A percentile compares a stretch with the other conserved stretches of the same genome.
phyloP scores from a whole-genome alignment of 208 protist genomes.

The Leishmania tarentolae region DNA sequence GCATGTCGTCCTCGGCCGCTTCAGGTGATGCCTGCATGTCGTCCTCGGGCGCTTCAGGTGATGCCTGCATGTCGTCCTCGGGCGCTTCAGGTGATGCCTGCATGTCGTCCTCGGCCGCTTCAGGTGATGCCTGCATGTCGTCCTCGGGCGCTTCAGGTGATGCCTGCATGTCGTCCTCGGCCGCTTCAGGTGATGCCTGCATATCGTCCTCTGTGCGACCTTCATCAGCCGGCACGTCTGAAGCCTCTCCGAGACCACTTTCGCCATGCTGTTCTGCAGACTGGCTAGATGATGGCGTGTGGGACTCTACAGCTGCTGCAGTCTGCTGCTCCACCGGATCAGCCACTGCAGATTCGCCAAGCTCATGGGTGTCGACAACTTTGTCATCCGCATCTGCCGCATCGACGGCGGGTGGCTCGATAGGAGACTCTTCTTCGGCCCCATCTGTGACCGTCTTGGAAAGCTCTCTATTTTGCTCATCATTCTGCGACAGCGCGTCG shows the following conservation, averaged over 20 bases:
- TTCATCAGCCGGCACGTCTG: conserved; percentile 3
- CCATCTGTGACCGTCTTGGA: background rate
- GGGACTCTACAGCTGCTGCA: conserved; percentile 14
- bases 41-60: background rate
- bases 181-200: conserved; percentile 1
- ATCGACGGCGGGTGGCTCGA: background rate
- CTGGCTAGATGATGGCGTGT: background rate
- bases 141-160: background rate
- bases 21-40: conserved; percentile 1
- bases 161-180: background rate
- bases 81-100: conserved; percentile 1
- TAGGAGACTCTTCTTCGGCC: background rate
- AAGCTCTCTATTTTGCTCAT: conserved; percentile 4
- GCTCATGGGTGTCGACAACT: background rate
- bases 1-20: background rate
- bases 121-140: conserved; percentile 2
- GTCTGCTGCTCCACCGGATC: background rate
- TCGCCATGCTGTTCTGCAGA: background rate
- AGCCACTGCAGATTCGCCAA: background rate
- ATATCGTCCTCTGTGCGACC: background rate
- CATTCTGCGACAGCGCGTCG: background rate
- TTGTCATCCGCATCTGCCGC: conserved; percentile 7
- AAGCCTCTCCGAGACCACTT: background rate
- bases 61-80: background rate
- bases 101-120: background rate